These are phyloP conservation scores for Lachnellula arida DNA, from an alignment of 2,329 filamentous ascomycete genomes.

Conservation along the genomic window DNA sequence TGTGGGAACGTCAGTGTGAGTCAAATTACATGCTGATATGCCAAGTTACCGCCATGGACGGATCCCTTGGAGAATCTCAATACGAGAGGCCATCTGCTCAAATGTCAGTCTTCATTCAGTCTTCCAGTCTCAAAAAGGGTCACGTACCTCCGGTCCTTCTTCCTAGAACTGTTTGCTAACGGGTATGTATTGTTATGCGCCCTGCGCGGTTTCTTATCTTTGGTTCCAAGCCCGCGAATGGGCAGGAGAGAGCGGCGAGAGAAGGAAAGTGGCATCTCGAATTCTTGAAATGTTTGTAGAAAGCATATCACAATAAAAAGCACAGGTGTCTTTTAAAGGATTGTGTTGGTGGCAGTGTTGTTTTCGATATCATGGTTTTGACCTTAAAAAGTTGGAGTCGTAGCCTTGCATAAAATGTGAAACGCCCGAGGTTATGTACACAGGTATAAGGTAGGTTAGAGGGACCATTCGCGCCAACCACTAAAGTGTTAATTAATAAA, in stretches of 20 bases:
- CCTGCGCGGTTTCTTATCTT: slow-evolving; percentile 10
- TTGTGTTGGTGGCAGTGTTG: background rate
- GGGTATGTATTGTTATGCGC: slow-evolving; percentile 17
- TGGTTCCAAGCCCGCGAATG: slow-evolving; percentile 13
- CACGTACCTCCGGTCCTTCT: slow-evolving; percentile 28
- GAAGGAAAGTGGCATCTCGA: slow-evolving; percentile 22
- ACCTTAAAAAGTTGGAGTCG: slow-evolving; percentile 1
- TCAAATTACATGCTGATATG: background rate
- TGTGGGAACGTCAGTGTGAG: slow-evolving; percentile 6
- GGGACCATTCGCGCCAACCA: no score
- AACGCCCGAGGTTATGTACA: background rate
- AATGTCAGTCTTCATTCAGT: slow-evolving; percentile 1
- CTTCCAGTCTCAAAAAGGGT: background rate
- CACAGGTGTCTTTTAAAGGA: background rate
- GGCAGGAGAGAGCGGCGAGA: slow-evolving; percentile 20
- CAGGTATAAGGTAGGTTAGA: background rate
- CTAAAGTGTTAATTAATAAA: no score
- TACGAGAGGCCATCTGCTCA: slow-evolving; percentile 54
- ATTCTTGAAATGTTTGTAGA: background rate
- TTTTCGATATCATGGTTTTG: background rate
- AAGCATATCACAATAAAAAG: slow-evolving; percentile 5
- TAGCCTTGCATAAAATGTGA: slow-evolving; percentile 12
- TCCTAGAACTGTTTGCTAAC: slow-evolving; percentile 26
- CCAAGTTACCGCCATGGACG: slow-evolving; percentile 43
- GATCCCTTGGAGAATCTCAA: slow-evolving; percentile 61